These are phyloP conservation scores for Talaromyces adpressus DNA, from an alignment of 495 filamentous ascomycete genomes.

Conservation along the genomic window DNA sequence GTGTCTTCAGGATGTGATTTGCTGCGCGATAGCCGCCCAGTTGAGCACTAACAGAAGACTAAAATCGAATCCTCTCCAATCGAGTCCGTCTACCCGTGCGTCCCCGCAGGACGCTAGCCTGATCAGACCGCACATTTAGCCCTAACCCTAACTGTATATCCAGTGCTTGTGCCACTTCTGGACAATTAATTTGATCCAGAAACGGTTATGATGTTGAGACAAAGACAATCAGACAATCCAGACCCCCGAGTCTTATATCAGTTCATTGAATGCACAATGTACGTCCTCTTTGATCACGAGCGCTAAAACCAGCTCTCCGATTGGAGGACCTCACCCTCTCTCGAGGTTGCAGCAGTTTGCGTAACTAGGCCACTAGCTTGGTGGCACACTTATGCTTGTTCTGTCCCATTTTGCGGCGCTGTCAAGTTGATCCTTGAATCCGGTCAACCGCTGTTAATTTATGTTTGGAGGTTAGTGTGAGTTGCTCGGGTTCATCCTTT, in stretches of 20 bases:
- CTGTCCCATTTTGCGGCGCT: not conserved
- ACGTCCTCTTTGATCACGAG: not conserved
- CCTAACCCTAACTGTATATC: not conserved
- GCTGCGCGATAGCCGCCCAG: constrained; percentile 2
- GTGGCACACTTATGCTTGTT: constrained; percentile 1
- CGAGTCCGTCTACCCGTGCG: not conserved
- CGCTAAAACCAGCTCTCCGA: not conserved
- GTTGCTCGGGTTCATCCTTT: not conserved
- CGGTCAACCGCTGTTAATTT: not conserved
- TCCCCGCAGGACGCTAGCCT: constrained; percentile 3
- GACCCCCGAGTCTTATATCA: not conserved
- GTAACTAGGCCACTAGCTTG: not conserved
- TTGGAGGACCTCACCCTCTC: not conserved
- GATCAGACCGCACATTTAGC: not conserved
- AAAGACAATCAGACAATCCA: not conserved
- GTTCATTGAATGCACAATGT: not conserved
- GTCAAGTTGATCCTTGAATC: not conserved
- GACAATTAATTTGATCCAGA: not conserved
- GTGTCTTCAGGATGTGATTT: constrained; percentile 7
- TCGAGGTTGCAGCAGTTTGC: not conserved
- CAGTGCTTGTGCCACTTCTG: not conserved
- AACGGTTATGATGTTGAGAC: not conserved
- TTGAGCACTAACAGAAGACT: constrained; percentile 2
- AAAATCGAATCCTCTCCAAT: not conserved
- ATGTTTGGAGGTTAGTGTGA: not conserved